Conservation (phyloP, 148 eudicot species). For the Fagopyrum homotropicum region DNA sequence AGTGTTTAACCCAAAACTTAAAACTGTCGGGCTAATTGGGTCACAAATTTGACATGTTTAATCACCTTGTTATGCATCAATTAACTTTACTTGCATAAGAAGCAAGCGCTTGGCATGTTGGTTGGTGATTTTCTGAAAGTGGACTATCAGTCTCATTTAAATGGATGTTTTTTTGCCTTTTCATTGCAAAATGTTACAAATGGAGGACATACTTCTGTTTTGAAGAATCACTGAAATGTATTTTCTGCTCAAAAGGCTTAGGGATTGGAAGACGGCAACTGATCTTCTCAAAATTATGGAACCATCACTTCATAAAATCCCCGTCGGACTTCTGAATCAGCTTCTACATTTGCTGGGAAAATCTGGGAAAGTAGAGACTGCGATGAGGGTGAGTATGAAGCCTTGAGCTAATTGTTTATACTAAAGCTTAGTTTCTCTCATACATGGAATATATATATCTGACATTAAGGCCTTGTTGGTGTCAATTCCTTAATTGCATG, state of each 20-base stretch:
- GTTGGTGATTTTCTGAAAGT: background rate
- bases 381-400: constrained; percentile 70
- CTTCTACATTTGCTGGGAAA: constrained; percentile 75
- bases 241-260: constrained; percentile 33
- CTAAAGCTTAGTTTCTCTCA: background rate
- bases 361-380: constrained; percentile 70
- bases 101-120: background rate
- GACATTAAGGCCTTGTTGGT: background rate
- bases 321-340: constrained; percentile 76
- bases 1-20: background rate
- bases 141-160: background rate
- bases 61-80: background rate
- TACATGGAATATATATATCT: background rate
- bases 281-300: constrained; percentile 61
- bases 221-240: background rate
- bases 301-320: constrained; percentile 47
- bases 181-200: too few relatives aligned
- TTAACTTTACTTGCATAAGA: background rate
- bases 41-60: background rate
- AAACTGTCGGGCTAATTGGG: background rate
- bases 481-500: constrained; percentile 13
- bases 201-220: background rate
- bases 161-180: background rate
- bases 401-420: background rate
- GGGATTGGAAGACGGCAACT: constrained; percentile 67